Percentiles rank a stretch among this genome's conserved stretches.
Evolutionary conservation across 176 grass and related monocot genomes (phyloP).

Genomic region (Oryza glumipatula): DNA sequence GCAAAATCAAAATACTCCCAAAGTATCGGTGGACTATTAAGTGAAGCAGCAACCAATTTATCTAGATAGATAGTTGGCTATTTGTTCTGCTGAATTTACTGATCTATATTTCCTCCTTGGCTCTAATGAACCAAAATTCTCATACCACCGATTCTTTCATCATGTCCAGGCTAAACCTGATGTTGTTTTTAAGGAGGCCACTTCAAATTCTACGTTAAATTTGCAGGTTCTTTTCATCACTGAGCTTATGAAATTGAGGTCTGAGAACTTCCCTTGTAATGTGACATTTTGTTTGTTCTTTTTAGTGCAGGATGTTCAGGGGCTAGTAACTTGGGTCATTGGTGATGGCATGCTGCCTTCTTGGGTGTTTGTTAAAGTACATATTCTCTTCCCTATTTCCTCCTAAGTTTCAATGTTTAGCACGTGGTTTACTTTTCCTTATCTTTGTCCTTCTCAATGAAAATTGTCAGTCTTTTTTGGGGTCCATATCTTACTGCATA

Average conservation of each 20-base stretch:
- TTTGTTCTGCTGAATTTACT: slow-evolving; percentile 1
- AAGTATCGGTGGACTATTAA: slow-evolving; percentile 1
- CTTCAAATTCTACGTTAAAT: slow-evolving; percentile 65
- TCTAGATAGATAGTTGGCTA: background rate
- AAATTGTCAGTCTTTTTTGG: background rate
- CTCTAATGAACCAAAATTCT: background rate
- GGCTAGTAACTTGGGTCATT: slow-evolving; percentile 81
- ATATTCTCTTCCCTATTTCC: slow-evolving; percentile 17
- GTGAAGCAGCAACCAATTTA: slow-evolving; percentile 5
- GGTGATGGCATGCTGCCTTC: slow-evolving; percentile 83
- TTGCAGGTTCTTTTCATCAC: slow-evolving; percentile 59
- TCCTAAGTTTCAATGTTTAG: background rate
- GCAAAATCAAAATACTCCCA: background rate
- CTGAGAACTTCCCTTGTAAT: background rate
- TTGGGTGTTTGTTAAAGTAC: slow-evolving; percentile 98
- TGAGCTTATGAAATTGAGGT: slow-evolving; percentile 13
- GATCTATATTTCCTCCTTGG: background rate
- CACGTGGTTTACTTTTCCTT: background rate
- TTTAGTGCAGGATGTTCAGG: slow-evolving; percentile 81
- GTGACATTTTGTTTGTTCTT: slow-evolving; percentile 38
- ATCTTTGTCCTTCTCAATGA: slow-evolving; percentile 1
- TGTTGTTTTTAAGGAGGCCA: slow-evolving; percentile 66
- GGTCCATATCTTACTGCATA: background rate
- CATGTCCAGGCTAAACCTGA: slow-evolving; percentile 73
- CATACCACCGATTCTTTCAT: slow-evolving; percentile 7